These are phyloP conservation scores for Mycena vitilis DNA, from an alignment of 768 basidiomycete genomes.

Conservation along the genomic window DNA sequence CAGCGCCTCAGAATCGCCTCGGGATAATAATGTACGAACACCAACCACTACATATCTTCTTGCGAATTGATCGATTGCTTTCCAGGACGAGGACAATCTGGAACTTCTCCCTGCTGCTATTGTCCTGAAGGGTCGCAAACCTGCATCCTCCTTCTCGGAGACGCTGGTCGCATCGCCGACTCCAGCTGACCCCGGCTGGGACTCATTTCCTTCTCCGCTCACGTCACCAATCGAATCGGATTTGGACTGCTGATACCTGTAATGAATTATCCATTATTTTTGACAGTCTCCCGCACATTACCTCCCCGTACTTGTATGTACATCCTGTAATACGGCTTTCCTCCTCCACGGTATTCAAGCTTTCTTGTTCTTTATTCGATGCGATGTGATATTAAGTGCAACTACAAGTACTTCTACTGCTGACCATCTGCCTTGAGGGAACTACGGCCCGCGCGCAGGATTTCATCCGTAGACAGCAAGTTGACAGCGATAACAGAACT, in stretches of 20 bases:
- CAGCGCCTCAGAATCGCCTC: conserved; percentile 26
- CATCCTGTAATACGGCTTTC: conserved; percentile 30
- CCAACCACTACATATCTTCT: background rate
- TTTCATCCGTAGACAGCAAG: conserved; percentile 95
- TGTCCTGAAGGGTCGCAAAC: conserved; percentile 40
- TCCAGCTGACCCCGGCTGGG: conserved; percentile 70
- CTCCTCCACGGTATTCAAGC: conserved; percentile 9
- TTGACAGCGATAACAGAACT: conserved; percentile 97
- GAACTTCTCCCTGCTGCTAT: conserved; percentile 1
- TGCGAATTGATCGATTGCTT: background rate
- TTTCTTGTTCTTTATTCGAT: conserved; percentile 26
- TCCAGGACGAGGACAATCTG: conserved; percentile 24
- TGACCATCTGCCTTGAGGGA: conserved; percentile 85
- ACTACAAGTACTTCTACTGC: conserved; percentile 46
- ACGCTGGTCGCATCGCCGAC: conserved; percentile 58
- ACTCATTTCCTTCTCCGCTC: conserved; percentile 51
- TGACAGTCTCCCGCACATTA: conserved; percentile 1
- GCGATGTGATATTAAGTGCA: conserved; percentile 5
- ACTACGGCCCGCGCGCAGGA: conserved; percentile 88
- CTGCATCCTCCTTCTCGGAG: conserved; percentile 55
- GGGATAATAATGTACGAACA: conserved; percentile 20
- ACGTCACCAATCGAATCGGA: conserved; percentile 43
- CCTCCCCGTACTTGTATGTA: conserved; percentile 29
- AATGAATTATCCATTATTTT: conserved; percentile 31
- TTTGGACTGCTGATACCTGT: conserved; percentile 28